Evolutionary conservation across 1,284 basidiomycete genomes (phyloP).

Genomic region (Gomphus sp.): DNA sequence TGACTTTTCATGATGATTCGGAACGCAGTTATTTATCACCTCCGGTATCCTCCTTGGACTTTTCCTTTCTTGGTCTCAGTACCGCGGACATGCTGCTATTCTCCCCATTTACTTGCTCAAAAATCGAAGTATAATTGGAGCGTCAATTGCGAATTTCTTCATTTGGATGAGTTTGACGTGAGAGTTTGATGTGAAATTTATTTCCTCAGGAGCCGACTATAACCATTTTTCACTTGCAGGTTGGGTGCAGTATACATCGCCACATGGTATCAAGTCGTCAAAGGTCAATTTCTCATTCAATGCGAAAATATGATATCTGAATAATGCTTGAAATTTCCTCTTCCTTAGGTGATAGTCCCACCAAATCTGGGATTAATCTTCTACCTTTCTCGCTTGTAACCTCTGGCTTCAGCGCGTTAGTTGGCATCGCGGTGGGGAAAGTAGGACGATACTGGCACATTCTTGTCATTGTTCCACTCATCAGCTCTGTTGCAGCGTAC

Average conservation of each 20-base stretch:
- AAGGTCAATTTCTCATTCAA: background rate
- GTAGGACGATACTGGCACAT: conserved; percentile 3
- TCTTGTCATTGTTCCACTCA: background rate
- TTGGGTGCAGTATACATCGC: background rate
- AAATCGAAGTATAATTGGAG: conserved; percentile 23
- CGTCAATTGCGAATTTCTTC: conserved; percentile 25
- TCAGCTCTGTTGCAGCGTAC: background rate
- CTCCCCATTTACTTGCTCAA: conserved; percentile 20
- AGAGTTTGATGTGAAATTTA: no score
- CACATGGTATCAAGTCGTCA: conserved; percentile 5
- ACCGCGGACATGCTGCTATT: conserved; percentile 23
- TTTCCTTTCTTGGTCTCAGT: conserved; percentile 28
- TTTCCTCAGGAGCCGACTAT: no score
- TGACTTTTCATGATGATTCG: conserved; percentile 15
- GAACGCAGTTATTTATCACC: conserved; percentile 18
- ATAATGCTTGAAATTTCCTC: conserved; percentile 19
- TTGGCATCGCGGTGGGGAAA: background rate
- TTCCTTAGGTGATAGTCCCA: background rate
- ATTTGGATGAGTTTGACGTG: conserved; percentile 7
- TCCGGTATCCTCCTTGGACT: conserved; percentile 25
- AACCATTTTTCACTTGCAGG: background rate
- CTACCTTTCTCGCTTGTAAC: conserved; percentile 1
- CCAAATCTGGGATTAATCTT: conserved; percentile 1
- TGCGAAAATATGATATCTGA: no score
- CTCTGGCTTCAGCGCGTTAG: background rate